These are phyloP conservation scores for Tetrapisispora nanseiensis DNA, from an alignment of 805 yeast species.

Conservation along the genomic window DNA sequence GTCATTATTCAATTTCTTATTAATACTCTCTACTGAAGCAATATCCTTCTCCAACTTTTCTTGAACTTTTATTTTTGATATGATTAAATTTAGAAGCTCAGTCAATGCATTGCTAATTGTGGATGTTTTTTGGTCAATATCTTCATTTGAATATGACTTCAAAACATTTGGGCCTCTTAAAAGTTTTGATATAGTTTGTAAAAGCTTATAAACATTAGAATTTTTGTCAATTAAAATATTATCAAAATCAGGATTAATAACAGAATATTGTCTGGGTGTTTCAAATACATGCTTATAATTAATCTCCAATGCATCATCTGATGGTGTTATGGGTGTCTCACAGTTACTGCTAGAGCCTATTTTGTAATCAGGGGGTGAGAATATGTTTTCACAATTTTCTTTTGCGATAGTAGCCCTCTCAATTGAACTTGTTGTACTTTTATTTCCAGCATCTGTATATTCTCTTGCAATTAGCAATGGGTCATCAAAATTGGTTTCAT, in stretches of 20 bases:
- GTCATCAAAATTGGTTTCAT: neutral
- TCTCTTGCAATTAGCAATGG: too few relatives aligned
- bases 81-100: neutral
- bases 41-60: neutral
- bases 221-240: slow-evolving; percentile 3
- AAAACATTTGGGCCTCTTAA: neutral
- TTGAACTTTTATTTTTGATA: neutral
- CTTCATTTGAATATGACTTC: neutral
- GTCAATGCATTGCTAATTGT: neutral
- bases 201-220: neutral
- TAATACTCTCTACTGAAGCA: neutral
- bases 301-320: slow-evolving; percentile 6
- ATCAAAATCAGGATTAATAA: slow-evolving; percentile 6
- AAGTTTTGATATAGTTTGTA: neutral
- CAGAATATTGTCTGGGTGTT: slow-evolving; percentile 9
- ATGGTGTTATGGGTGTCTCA: slow-evolving; percentile 17
- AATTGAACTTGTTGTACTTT: slow-evolving; percentile 12
- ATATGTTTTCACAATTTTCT: slow-evolving; percentile 5
- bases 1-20: neutral
- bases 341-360: slow-evolving; percentile 1
- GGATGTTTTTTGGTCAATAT: neutral
- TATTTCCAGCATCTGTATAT: neutral
- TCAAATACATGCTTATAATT: slow-evolving; percentile 22
- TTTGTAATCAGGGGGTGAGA: neutral
- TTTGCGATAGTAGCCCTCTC: slow-evolving; percentile 11